Percentiles rank a stretch among this genome's conserved stretches.
Conservation (phyloP, 441 rosid genomes). For the Mallotus repandus region DNA sequence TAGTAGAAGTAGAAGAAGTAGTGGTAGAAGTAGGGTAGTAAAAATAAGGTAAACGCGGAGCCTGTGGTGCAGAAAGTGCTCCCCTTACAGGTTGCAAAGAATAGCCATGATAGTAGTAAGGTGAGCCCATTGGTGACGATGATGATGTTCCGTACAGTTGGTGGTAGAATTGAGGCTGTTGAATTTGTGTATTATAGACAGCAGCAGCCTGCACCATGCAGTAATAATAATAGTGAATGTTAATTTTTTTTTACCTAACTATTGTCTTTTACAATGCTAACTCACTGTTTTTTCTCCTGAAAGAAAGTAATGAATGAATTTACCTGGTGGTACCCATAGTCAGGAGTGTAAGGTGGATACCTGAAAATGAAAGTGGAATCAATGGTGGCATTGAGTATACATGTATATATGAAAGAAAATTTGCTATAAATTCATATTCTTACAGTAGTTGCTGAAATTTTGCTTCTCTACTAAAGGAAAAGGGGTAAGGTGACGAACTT, state of each 20-base stretch:
- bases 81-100: conserved; percentile 61
- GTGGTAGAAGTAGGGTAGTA: conserved; percentile 45
- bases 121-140: conserved; percentile 50
- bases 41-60: conserved; percentile 49
- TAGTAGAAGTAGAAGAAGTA: conserved; percentile 36
- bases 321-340: conserved; percentile 80
- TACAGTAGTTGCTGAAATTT: conserved; percentile 4
- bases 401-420: background rate
- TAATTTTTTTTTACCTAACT: background rate
- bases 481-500: conserved; percentile 6
- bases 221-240: background rate
- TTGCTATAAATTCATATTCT: background rate
- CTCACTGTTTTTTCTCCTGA: background rate
- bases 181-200: conserved; percentile 62
- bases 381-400: background rate
- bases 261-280: too few species aligned
- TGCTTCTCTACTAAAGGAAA: conserved; percentile 1
- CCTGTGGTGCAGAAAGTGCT: conserved; percentile 32
- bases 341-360: conserved; percentile 65
- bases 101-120: conserved; percentile 57
- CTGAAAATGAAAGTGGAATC: conserved; percentile 40
- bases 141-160: conserved; percentile 66
- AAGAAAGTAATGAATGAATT: background rate
- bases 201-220: conserved; percentile 37
- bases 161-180: conserved; percentile 62